A percentile compares a stretch with the other conserved stretches of the same genome.
Evolutionary conservation across 805 yeast species (phyloP).

Genomic region (Starmera dryadoides): DNA sequence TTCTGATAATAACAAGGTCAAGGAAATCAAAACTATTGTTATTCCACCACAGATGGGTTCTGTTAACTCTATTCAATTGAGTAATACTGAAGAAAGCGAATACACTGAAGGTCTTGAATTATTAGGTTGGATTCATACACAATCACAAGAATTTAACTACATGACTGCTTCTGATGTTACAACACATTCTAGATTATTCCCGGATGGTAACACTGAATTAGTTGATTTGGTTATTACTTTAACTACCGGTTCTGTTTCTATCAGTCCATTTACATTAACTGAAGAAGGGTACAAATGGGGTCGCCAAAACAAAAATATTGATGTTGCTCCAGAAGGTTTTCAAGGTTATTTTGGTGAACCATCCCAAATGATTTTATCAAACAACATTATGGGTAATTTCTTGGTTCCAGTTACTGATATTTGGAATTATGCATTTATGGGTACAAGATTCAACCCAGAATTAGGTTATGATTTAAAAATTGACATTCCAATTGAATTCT

Average conservation of each 20-base stretch:
- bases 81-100: constrained; percentile 42
- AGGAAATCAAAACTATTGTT: constrained; percentile 70
- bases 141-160: constrained; percentile 52
- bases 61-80: constrained; percentile 38
- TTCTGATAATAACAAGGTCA: constrained; percentile 58
- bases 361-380: constrained; percentile 69
- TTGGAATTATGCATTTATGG: constrained; percentile 91
- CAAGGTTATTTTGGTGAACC: constrained; percentile 48
- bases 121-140: constrained; percentile 94
- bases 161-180: constrained; percentile 70
- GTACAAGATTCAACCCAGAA: constrained; percentile 72
- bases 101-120: constrained; percentile 57
- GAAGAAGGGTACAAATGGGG: constrained; percentile 81
- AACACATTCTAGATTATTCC: constrained; percentile 37
- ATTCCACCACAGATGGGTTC: constrained; percentile 87
- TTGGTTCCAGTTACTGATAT: constrained; percentile 76
- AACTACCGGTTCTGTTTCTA: constrained; percentile 78
- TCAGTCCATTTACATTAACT: constrained; percentile 56
- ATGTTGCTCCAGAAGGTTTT: constrained; percentile 59
- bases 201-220: constrained; percentile 28
- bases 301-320: constrained; percentile 43
- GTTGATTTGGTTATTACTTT: constrained; percentile 62
- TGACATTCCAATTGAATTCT: constrained; percentile 77
- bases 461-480: constrained; percentile 55
- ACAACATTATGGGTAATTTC: constrained; percentile 71